Evolutionary conservation across 352 stramenopile species (phyloP), one percentile per base, ranked within the genome.

Genomic region (Phytophthora brassicae): DNA sequence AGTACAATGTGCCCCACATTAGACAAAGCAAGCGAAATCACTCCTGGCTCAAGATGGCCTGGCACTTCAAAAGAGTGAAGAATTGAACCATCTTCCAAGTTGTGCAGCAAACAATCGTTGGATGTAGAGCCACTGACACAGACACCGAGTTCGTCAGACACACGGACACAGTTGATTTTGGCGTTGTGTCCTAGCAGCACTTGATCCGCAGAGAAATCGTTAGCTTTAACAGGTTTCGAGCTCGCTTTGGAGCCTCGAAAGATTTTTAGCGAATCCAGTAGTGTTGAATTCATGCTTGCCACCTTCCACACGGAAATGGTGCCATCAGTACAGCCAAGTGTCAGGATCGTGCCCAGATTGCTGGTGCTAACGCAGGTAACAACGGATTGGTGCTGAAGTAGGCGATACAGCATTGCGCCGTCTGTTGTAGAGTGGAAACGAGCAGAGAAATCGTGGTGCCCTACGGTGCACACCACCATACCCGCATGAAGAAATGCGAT

Each of bases 221-320:
- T 87, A 8, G 77, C 75, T 33, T 90, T 74, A n/a, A 92, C 83
- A 14, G 82, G 84, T 13, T 85, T 85, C 4, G 68, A 72, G 20
- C 28, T 66, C 17, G 56, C 16, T 47, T 83, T 86, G 26, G 76
- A 66, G 2, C 76, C 75, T 50, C 82, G 71, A 38, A 94, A 94
- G 47, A 92, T 73, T 53, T 90, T 93, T 47, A 95, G 71, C 22
- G 84, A 84, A 38, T 90, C 75, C 28, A 95, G 57, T 17, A 92
- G 63, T 41, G 79, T 90, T 43, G 76, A 86, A 22, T 75, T 90
- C 38, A 78, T 79, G 33, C 68, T 73, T 20, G 78, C 76, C 28
- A 93, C 68, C 61, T 88, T 90, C 85, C 86, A 95, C 13, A 94
- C 68, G 7, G 81, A 93, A 35, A 95, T 77, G 9, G 83, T 93